Base-by-base conservation (phyloP, 2,329 filamentous ascomycete species). In the Aspergillus clavatus region DNA sequence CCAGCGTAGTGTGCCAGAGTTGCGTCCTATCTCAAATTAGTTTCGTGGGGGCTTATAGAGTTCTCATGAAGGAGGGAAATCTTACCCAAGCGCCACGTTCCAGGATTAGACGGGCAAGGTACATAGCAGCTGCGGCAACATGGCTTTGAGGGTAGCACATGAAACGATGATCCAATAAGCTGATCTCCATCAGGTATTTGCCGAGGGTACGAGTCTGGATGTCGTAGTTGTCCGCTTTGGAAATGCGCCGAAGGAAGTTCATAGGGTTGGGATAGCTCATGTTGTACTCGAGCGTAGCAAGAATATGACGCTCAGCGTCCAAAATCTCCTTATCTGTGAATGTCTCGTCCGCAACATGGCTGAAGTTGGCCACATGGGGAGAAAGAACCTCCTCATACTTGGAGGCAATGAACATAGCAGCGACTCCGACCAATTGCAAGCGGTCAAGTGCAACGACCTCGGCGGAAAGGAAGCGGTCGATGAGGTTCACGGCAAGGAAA, bases 311-410 rank as follows among this genome's bases (percentile, higher is more conserved):
- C 72, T 98, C 93, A n/a, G 93, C 93, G 63, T 88, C 91, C 29
- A 98, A 79, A 56, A 98, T 97, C 73, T 98, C 93, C 37, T 87
- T 83, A 68, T 96, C 91, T 4, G 83, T 87, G 71, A 97, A 98
- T 45, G 91, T 93, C 69, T 97, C 89, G 62, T 98, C 93, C 62
- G 93, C 89, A 58, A 98, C 90, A 61, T 95, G 89, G 59, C 87
- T 87, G 77, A 98, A 98, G 78, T 96, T 96, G 67, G 87, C 85
- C 29, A 98, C 90, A 58, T 97, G 91, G 37, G 93, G 93, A 8
- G 93, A 97, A 40, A 98, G 80, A 40, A 98, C 90, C 68, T 98
- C 93, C 71, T 98, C 91, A 39, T 97, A 98, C 75, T 98, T 98
- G 63, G 91, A 94, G 10, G 93, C 93, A 63, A 97, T 95, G 75